Percentiles rank a stretch among this genome's conserved stretches.
These are phyloP conservation scores for Penicillium cinerascens DNA, from an alignment of 495 filamentous ascomycete species.

Conservation along the genomic window DNA sequence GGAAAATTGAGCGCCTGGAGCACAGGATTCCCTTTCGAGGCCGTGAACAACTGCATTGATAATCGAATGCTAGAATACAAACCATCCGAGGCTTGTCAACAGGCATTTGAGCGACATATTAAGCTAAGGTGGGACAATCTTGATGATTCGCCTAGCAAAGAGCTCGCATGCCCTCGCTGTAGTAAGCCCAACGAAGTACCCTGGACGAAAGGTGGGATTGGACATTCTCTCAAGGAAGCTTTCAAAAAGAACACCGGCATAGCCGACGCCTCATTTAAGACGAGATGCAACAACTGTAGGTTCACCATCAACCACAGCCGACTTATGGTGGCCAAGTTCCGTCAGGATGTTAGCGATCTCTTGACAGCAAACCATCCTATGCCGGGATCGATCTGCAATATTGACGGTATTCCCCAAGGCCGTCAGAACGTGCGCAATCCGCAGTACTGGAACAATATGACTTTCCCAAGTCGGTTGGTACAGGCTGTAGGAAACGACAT, in stretches of 20 bases:
- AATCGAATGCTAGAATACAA: constrained; percentile 57
- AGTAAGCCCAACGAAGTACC: constrained; percentile 5
- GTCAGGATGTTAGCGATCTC: constrained; percentile 46
- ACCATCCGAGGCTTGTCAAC: constrained; percentile 40
- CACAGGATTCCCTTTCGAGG: constrained; percentile 66
- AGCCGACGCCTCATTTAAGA: constrained; percentile 56
- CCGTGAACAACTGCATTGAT: constrained; percentile 61
- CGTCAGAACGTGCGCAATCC: background rate
- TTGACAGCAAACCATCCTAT: constrained; percentile 46
- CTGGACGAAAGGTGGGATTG: constrained; percentile 24
- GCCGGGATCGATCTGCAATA: constrained; percentile 57
- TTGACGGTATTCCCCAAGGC: constrained; percentile 31
- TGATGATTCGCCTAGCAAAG: constrained; percentile 46
- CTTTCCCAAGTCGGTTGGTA: constrained; percentile 58
- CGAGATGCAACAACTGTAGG: constrained; percentile 41
- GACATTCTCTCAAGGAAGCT: constrained; percentile 7
- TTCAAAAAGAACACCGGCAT: constrained; percentile 45
- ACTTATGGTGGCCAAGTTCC: constrained; percentile 53
- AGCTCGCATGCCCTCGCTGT: constrained; percentile 57
- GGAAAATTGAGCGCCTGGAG: constrained; percentile 58
- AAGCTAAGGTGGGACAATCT: constrained; percentile 56
- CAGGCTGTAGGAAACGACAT: constrained; percentile 39
- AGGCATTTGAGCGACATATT: constrained; percentile 48
- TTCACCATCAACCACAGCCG: constrained; percentile 48
- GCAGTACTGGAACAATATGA: constrained; percentile 18